Percentiles rank a stretch among this genome's conserved stretches.
These are phyloP conservation scores for Eleusine indica DNA, from an alignment of 176 grass and related monocot genomes.

Conservation along the genomic window DNA sequence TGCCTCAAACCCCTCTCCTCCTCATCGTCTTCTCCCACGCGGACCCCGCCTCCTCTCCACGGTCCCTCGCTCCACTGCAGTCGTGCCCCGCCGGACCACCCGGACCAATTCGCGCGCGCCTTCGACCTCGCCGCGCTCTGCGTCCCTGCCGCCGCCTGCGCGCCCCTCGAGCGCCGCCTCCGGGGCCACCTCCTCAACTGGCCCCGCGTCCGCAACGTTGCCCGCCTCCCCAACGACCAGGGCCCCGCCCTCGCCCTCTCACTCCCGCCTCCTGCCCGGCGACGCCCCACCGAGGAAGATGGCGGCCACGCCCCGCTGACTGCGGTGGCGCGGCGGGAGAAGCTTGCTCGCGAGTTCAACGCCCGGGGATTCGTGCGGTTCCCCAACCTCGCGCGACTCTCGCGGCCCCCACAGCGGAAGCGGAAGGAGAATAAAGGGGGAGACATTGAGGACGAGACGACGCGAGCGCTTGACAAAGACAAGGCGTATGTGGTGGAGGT, in stretches of 20 bases:
- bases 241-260: conserved; percentile 28
- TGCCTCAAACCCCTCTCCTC: conserved; percentile 40
- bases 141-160: conserved; percentile 74
- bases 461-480: conserved; percentile 22
- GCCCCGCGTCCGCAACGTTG: conserved; percentile 80
- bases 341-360: conserved; percentile 78
- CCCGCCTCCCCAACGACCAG: conserved; percentile 64
- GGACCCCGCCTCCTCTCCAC: conserved; percentile 30
- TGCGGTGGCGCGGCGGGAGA: conserved; percentile 64
- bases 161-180: conserved; percentile 74
- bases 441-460: conserved; percentile 20
- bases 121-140: conserved; percentile 83
- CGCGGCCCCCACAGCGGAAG: conserved; percentile 62
- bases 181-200: conserved; percentile 96
- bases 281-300: background rate
- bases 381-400: conserved; percentile 75
- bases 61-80: conserved; percentile 75
- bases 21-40: background rate
- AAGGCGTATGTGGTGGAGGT: conserved; percentile 55
- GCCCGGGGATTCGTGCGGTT: conserved; percentile 74
- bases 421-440: conserved; percentile 44
- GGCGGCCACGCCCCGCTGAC: background rate
- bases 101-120: conserved; percentile 48
- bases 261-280: background rate
- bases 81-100: conserved; percentile 1